Evolutionary conservation across 148 eudicot genomes (phyloP).

Genomic region (Vaccinium corymbosum): DNA sequence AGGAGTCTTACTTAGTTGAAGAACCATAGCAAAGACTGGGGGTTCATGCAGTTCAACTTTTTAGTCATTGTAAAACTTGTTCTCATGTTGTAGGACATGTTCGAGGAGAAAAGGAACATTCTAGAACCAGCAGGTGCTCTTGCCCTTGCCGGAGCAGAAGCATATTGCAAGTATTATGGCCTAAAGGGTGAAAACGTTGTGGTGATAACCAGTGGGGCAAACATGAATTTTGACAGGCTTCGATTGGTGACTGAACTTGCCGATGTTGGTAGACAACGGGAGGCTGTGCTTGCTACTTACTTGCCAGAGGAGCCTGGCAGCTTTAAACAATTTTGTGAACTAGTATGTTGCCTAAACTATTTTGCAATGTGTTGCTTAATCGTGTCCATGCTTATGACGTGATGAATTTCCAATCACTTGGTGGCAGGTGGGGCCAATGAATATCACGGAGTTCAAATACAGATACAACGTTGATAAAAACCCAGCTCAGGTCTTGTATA

Average conservation of each 20-base stretch:
- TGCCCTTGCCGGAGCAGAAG: conserved; percentile 99
- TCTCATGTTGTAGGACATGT: conserved; percentile 69
- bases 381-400: background rate
- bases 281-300: conserved; percentile 94
- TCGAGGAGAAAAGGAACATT: conserved; percentile 96
- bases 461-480: conserved; percentile 57
- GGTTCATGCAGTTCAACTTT: background rate
- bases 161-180: conserved; percentile 89
- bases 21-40: background rate
- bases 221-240: conserved; percentile 96
- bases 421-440: conserved; percentile 89
- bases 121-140: conserved; percentile 99
- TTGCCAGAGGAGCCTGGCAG: conserved; percentile 87
- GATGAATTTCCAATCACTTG: conserved; percentile 12
- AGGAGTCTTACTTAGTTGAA: background rate
- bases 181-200: conserved; percentile 77
- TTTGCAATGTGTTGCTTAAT: background rate
- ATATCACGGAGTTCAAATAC: conserved; percentile 91
- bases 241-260: conserved; percentile 96
- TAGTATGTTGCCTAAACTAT: conserved; percentile 40
- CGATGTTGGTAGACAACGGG: conserved; percentile 91
- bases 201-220: conserved; percentile 90
- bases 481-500: conserved; percentile 77
- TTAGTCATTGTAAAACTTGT: background rate
- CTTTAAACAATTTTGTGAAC: conserved; percentile 68